Percentiles rank a stretch among this genome's conserved stretches.
These are phyloP conservation scores for Kazachstania psychrophila DNA, from an alignment of 805 yeast genomes.

Conservation along the genomic window DNA sequence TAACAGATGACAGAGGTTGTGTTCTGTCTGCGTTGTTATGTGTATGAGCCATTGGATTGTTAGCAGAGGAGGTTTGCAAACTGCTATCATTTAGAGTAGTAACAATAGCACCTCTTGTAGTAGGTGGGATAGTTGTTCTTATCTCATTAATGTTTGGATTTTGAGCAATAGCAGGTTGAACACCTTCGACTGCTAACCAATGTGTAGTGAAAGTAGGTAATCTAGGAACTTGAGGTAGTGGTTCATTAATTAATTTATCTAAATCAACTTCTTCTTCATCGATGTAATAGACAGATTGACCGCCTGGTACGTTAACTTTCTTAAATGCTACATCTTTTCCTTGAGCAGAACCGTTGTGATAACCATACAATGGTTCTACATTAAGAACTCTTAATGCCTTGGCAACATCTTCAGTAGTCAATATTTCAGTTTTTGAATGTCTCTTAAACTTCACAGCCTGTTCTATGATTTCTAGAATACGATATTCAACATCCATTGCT, in stretches of 20 bases:
- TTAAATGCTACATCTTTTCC: constrained; percentile 63
- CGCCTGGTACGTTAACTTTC: constrained; percentile 83
- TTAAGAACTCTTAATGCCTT: constrained; percentile 77
- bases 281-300: constrained; percentile 85
- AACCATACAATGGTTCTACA: constrained; percentile 90
- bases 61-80: constrained; percentile 22
- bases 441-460: constrained; percentile 95
- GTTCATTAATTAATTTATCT: constrained; percentile 86
- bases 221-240: constrained; percentile 91
- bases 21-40: constrained; percentile 15
- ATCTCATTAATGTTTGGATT: constrained; percentile 79
- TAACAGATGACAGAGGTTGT: constrained; percentile 28
- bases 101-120: constrained; percentile 74
- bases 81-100: constrained; percentile 47
- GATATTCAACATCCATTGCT: constrained; percentile 98
- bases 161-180: constrained; percentile 95
- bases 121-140: constrained; percentile 58
- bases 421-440: constrained; percentile 75
- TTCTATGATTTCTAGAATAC: constrained; percentile 90
- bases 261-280: constrained; percentile 92
- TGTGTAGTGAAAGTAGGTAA: constrained; percentile 88
- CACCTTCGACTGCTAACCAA: constrained; percentile 98
- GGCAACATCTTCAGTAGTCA: constrained; percentile 74
- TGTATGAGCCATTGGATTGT: constrained; percentile 5
- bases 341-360: constrained; percentile 40